Evolutionary conservation across 345 rosid species (phyloP).

Genomic region (Rhizophora apiculata): DNA sequence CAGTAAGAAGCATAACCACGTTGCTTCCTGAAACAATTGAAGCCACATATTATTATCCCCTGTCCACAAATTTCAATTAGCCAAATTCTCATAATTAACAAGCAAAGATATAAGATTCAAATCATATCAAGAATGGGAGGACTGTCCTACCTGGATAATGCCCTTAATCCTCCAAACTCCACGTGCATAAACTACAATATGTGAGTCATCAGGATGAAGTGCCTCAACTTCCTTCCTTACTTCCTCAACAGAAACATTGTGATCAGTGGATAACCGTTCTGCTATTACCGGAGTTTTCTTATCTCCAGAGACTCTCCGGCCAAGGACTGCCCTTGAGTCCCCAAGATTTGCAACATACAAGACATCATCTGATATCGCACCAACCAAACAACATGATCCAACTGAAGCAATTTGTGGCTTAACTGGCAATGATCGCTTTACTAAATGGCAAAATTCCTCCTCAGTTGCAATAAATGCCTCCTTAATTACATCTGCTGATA

Average conservation of each 20-base stretch:
- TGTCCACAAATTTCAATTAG: neutral
- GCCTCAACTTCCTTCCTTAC: constrained; percentile 92
- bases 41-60: neutral
- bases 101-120: neutral
- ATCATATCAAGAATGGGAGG: neutral
- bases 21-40: neutral
- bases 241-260: constrained; percentile 88
- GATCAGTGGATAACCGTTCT: constrained; percentile 91
- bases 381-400: constrained; percentile 94
- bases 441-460: constrained; percentile 79
- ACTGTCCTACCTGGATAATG: constrained; percentile 72
- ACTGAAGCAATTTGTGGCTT: constrained; percentile 88
- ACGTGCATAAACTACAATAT: constrained; percentile 64
- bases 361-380: constrained; percentile 68
- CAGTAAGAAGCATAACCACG: neutral
- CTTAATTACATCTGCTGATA: constrained; percentile 74
- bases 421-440: constrained; percentile 54
- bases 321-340: constrained; percentile 95
- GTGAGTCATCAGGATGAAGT: constrained; percentile 95
- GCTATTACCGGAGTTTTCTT: constrained; percentile 47
- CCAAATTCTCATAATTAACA: constrained; percentile 7
- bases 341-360: constrained; percentile 92
- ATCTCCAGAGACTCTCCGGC: constrained; percentile 44
- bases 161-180: constrained; percentile 99
- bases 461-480: constrained; percentile 88